Evolutionary conservation across 371 early-diverging fungal genomes (phyloP).

Genomic region (Dinochytrium kinnereticum): DNA sequence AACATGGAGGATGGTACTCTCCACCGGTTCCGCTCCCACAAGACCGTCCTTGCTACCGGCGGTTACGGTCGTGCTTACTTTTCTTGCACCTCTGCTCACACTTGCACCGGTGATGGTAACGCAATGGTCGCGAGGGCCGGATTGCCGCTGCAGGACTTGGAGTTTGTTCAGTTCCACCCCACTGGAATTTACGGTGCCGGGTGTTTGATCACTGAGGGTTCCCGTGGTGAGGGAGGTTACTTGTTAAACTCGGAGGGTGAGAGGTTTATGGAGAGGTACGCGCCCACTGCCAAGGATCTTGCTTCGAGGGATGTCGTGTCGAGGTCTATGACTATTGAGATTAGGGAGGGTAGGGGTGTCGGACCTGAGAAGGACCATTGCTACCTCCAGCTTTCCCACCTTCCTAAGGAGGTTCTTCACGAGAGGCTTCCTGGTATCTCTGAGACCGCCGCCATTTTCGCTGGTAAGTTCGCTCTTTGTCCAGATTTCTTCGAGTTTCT

Average conservation of each 20-base stretch:
- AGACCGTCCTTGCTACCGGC: constrained; percentile 97
- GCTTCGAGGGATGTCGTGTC: constrained; percentile 98
- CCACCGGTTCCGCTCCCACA: constrained; percentile 97
- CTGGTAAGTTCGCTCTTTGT: constrained; percentile 64
- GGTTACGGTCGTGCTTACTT: constrained; percentile 99
- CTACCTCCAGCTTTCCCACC: constrained; percentile 92
- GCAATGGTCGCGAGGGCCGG: constrained; percentile 68
- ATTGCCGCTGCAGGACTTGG: constrained; percentile 62
- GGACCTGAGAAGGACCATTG: constrained; percentile 97
- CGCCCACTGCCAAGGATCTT: constrained; percentile 97
- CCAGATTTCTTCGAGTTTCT: neutral
- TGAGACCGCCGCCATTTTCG: constrained; percentile 96
- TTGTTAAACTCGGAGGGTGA: constrained; percentile 63
- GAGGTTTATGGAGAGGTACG: constrained; percentile 98
- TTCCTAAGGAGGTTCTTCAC: constrained; percentile 90
- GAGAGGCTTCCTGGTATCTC: constrained; percentile 98
- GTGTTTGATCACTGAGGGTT: constrained; percentile 96
- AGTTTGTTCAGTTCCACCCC: constrained; percentile 70
- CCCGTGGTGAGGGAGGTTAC: constrained; percentile 68
- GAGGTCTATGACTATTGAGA: constrained; percentile 97
- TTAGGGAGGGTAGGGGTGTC: constrained; percentile 96
- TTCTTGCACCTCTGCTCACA: constrained; percentile 97
- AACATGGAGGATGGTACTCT: constrained; percentile 98
- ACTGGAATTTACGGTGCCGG: constrained; percentile 93
- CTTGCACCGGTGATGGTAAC: constrained; percentile 71